These are phyloP conservation scores for Magnolia kwangsiensis DNA, from an alignment of 164 flowering plant species.

Conservation along the genomic window DNA sequence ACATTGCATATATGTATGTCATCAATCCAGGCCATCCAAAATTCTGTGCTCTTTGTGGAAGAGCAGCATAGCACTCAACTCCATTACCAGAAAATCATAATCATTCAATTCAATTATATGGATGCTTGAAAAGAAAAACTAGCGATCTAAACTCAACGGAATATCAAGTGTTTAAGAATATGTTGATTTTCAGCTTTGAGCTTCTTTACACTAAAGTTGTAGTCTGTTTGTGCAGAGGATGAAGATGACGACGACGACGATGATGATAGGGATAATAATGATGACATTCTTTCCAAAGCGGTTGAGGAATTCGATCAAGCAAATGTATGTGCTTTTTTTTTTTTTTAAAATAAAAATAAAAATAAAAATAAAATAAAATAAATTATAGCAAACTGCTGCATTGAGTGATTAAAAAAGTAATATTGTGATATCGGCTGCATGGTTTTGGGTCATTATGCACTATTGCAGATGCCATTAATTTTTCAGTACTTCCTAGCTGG, in stretches of 20 bases:
- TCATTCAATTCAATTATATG: no score
- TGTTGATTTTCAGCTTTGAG: background rate
- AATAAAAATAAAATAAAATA: no score
- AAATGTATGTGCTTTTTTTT: background rate
- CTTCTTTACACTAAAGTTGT: background rate
- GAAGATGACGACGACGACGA: background rate
- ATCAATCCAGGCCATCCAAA: no score
- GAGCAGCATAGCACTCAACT: no score
- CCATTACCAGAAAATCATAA: no score
- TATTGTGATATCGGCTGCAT: background rate
- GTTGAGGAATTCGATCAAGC: background rate
- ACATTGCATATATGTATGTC: no score
- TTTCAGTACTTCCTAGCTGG: background rate
- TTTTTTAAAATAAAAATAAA: no score
- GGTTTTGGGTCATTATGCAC: background rate
- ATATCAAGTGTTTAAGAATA: no score
- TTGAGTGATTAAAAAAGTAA: no score
- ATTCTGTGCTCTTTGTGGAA: no score
- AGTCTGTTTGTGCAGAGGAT: slow-evolving; percentile 1
- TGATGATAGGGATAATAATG: background rate
- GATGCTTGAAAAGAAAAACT: no score
- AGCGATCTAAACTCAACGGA: no score
- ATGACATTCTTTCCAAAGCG: background rate
- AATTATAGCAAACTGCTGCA: background rate
- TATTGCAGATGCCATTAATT: background rate